These are phyloP conservation scores for Podaxis sp. DNA, from an alignment of 768 basidiomycete species.

Conservation along the genomic window DNA sequence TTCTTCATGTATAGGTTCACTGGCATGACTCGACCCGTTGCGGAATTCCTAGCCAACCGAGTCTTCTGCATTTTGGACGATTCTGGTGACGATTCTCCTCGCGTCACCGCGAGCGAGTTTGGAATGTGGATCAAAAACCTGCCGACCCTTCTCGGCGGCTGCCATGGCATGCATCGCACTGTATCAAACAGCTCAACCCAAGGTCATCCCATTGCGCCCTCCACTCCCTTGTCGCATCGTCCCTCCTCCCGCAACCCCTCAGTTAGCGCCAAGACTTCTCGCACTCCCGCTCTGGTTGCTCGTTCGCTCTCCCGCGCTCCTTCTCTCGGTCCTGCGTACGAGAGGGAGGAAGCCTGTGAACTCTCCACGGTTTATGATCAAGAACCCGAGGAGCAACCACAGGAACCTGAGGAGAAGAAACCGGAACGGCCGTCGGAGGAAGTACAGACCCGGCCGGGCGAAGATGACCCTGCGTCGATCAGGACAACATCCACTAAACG, in stretches of 20 bases:
- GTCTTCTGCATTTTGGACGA: constrained; percentile 82
- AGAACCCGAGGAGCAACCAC: constrained; percentile 47
- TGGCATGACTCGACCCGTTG: constrained; percentile 85
- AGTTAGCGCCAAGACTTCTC: constrained; percentile 40
- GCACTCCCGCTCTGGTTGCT: constrained; percentile 52
- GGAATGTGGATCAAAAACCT: constrained; percentile 84
- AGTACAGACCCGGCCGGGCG: constrained; percentile 43
- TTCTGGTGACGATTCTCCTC: constrained; percentile 59
- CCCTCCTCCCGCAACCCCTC: constrained; percentile 69
- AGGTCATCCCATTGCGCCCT: constrained; percentile 63
- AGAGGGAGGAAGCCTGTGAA: constrained; percentile 42
- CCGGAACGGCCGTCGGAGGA: constrained; percentile 44
- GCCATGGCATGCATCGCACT: constrained; percentile 54
- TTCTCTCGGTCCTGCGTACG: constrained; percentile 54
- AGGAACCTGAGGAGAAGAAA: constrained; percentile 41
- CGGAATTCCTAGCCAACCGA: constrained; percentile 79
- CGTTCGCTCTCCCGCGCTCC: constrained; percentile 66
- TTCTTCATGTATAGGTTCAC: constrained; percentile 92
- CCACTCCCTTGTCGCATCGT: constrained; percentile 66
- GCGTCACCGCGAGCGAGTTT: constrained; percentile 81
- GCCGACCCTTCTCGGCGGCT: constrained; percentile 63
- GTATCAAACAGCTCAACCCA: constrained; percentile 61
- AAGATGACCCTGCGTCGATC: constrained; percentile 44
- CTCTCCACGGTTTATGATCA: constrained; percentile 57
- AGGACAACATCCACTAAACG: constrained; percentile 76